These are phyloP conservation scores for Leucoagaricus sp. DNA, from an alignment of 1,284 basidiomycete species.

Conservation along the genomic window DNA sequence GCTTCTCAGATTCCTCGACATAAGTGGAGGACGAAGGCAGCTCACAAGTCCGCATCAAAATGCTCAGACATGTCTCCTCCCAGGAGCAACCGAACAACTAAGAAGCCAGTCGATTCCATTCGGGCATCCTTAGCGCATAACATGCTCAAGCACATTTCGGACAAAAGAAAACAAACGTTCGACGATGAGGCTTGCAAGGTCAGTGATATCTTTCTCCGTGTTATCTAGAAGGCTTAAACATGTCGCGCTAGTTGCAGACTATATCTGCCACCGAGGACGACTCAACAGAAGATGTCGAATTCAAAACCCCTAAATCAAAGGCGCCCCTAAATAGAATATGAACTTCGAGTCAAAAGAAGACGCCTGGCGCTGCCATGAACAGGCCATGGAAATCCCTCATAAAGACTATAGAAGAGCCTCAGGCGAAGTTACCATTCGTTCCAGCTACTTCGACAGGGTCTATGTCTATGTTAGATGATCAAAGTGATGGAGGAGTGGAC, in stretches of 20 bases:
- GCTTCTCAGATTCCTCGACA: not conserved
- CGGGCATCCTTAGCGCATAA: not conserved
- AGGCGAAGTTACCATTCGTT: not conserved
- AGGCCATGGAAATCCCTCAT: not conserved
- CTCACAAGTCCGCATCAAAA: too few relatives aligned
- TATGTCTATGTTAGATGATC: not conserved
- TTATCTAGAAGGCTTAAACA: too few relatives aligned
- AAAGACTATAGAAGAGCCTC: not conserved
- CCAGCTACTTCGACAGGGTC: conserved; percentile 7
- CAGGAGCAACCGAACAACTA: not conserved
- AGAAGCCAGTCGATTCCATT: not conserved
- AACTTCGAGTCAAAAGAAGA: conserved; percentile 21
- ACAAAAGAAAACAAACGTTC: not conserved
- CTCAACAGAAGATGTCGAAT: conserved; percentile 22
- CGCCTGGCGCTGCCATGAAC: not conserved
- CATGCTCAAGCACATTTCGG: not conserved
- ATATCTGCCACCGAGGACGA: conserved; percentile 27
- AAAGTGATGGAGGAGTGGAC: not conserved
- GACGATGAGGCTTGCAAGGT: conserved; percentile 7
- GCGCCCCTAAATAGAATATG: conserved; percentile 25
- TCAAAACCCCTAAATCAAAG: conserved; percentile 20
- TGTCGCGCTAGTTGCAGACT: not conserved
- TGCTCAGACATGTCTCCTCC: not conserved
- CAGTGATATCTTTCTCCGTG: not conserved
- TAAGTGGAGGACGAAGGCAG: not conserved